Conservation (phyloP, 495 filamentous ascomycete species). For the Podospora pseudoanserina region DNA sequence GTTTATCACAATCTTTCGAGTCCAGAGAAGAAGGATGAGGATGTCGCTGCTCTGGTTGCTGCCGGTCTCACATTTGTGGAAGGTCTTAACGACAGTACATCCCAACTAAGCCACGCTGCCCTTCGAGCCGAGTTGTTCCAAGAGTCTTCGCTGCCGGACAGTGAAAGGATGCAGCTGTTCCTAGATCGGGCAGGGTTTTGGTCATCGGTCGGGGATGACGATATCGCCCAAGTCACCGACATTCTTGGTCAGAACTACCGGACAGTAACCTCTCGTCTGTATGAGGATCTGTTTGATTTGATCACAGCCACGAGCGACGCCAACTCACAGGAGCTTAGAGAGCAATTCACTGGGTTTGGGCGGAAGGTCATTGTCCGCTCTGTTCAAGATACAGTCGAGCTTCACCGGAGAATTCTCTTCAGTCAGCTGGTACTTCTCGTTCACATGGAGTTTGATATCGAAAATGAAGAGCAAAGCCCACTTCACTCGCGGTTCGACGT, state of each 20-base stretch:
- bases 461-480: slow-evolving; percentile 58
- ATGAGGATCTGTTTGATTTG: slow-evolving; percentile 43
- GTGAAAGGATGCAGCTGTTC: slow-evolving; percentile 66
- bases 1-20: slow-evolving; percentile 55
- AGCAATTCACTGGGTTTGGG: slow-evolving; percentile 65
- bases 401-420: slow-evolving; percentile 66
- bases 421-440: slow-evolving; percentile 79
- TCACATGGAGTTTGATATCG: slow-evolving; percentile 74
- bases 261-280: slow-evolving; percentile 52
- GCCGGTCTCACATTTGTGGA: slow-evolving; percentile 59
- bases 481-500: slow-evolving; percentile 61
- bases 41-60: slow-evolving; percentile 49
- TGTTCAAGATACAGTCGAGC: slow-evolving; percentile 70
- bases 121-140: slow-evolving; percentile 67
- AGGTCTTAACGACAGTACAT: slow-evolving; percentile 58
- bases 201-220: slow-evolving; percentile 70
- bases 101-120: slow-evolving; percentile 55
- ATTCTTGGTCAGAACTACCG: slow-evolving; percentile 55
- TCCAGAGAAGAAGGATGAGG: slow-evolving; percentile 33
- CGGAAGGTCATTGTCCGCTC: slow-evolving; percentile 66
- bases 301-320: slow-evolving; percentile 40
- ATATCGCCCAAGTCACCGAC: slow-evolving; percentile 52
- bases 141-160: slow-evolving; percentile 60
- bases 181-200: slow-evolving; percentile 68
- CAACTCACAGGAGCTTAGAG: slow-evolving; percentile 34